Evolutionary conservation across 768 basidiomycete species (phyloP).

Genomic region (Suillus weaverae): DNA sequence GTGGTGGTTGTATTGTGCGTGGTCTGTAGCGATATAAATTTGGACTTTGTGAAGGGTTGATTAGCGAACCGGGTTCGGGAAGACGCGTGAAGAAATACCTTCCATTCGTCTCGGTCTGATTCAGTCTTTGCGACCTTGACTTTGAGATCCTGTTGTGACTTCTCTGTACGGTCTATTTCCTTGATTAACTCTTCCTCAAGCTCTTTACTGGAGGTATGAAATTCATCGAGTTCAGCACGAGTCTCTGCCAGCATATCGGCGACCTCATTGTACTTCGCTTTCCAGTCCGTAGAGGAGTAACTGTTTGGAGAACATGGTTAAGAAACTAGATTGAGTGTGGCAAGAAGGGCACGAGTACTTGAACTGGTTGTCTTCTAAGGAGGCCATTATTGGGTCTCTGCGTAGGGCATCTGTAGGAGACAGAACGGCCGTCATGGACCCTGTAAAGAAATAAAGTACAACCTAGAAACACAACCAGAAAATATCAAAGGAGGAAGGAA

Average conservation of each 20-base stretch:
- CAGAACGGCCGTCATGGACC: constrained; percentile 64
- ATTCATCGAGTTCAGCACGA: constrained; percentile 82
- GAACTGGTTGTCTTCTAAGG: constrained; percentile 65
- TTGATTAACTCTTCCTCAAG: constrained; percentile 91
- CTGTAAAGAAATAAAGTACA: constrained; percentile 21
- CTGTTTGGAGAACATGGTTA: constrained; percentile 36
- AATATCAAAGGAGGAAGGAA: constrained; percentile 9
- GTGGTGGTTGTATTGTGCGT: constrained; percentile 87
- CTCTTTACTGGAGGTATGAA: constrained; percentile 84
- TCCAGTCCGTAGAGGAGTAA: constrained; percentile 70
- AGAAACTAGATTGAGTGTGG: constrained; percentile 14
- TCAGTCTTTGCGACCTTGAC: constrained; percentile 71
- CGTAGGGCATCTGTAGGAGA: constrained; percentile 57
- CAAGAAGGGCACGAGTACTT: constrained; percentile 40
- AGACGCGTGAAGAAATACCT: constrained; percentile 51
- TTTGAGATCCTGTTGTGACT: constrained; percentile 77
- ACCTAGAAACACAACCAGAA: constrained; percentile 21
- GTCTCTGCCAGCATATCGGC: constrained; percentile 85
- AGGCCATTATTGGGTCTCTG: constrained; percentile 56
- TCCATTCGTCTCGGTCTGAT: constrained; percentile 87
- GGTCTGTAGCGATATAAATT: constrained; percentile 87
- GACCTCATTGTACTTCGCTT: constrained; percentile 76
- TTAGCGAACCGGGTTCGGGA: background rate
- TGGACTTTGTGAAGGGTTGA: constrained; percentile 46
- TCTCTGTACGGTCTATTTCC: constrained; percentile 87